These are phyloP conservation scores for Polyporus tsugae DNA, from an alignment of 1,284 basidiomycete genomes.

Conservation along the genomic window DNA sequence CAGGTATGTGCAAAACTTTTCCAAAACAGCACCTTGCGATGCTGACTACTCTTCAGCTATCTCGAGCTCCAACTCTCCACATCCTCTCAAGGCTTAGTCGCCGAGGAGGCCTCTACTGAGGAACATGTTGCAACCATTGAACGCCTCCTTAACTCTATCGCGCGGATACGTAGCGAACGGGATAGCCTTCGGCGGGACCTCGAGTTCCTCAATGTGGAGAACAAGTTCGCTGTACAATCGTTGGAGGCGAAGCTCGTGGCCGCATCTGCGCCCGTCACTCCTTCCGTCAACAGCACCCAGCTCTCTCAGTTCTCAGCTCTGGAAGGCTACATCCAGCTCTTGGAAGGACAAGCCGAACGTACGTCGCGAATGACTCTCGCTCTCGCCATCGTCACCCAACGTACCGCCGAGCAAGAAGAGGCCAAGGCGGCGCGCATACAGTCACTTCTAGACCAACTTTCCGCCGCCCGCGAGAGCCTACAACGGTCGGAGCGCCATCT, in stretches of 20 bases:
- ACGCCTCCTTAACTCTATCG: slow-evolving; percentile 66
- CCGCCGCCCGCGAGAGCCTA: slow-evolving; percentile 20
- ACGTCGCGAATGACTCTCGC: slow-evolving; percentile 27
- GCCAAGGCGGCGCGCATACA: slow-evolving; percentile 23
- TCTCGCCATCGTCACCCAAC: slow-evolving; percentile 34
- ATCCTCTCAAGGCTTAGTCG: slow-evolving; percentile 14
- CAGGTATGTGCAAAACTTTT: slow-evolving; percentile 38
- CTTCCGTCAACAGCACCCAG: slow-evolving; percentile 22
- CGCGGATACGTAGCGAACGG: slow-evolving; percentile 74
- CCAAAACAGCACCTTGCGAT: neutral
- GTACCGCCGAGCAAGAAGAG: slow-evolving; percentile 26
- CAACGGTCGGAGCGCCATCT: slow-evolving; percentile 13
- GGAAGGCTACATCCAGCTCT: slow-evolving; percentile 19
- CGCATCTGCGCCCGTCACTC: slow-evolving; percentile 26
- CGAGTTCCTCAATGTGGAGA: slow-evolving; percentile 77
- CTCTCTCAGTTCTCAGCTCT: slow-evolving; percentile 27
- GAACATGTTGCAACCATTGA: slow-evolving; percentile 48
- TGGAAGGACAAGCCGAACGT: slow-evolving; percentile 41
- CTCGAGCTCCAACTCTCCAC: slow-evolving; percentile 33
- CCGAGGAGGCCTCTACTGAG: slow-evolving; percentile 23
- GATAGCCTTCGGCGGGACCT: slow-evolving; percentile 72
- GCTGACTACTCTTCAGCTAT: slow-evolving; percentile 23
- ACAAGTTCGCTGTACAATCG: slow-evolving; percentile 69
- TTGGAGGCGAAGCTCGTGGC: slow-evolving; percentile 56
- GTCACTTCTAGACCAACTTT: slow-evolving; percentile 15